Percentiles rank a stretch among this genome's conserved stretches.
Evolutionary conservation across 2,329 filamentous ascomycete genomes (phyloP).

Genomic region (Onygena corvina): DNA sequence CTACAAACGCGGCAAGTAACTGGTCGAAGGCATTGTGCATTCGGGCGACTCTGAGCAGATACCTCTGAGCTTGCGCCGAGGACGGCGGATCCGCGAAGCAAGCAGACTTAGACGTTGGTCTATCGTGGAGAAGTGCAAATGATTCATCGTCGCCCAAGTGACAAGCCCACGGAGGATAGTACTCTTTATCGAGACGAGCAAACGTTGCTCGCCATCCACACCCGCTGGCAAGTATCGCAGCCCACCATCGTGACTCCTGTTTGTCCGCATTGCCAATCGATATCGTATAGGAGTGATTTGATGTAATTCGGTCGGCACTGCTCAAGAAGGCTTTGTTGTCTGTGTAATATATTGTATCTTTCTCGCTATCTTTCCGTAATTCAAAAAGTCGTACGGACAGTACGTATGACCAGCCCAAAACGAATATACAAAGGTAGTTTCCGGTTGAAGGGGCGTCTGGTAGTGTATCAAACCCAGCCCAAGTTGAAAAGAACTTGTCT

Average conservation of each 20-base stretch:
- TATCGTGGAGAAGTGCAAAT: slow-evolving; percentile 5
- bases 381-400: slow-evolving; percentile 10
- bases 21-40: slow-evolving; percentile 14
- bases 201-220: slow-evolving; percentile 12
- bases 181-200: neutral
- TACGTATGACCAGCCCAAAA: slow-evolving; percentile 13
- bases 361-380: slow-evolving; percentile 7
- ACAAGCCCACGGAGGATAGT: slow-evolving; percentile 10
- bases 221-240: slow-evolving; percentile 10
- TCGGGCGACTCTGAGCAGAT: slow-evolving; percentile 13
- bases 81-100: slow-evolving; percentile 10
- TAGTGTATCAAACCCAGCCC: neutral
- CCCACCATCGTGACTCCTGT: slow-evolving; percentile 12
- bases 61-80: slow-evolving; percentile 12
- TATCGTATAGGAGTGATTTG: neutral
- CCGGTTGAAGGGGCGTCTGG: neutral
- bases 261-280: slow-evolving; percentile 8
- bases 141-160: slow-evolving; percentile 8
- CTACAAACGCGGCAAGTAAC: slow-evolving; percentile 12
- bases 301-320: neutral
- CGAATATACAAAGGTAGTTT: slow-evolving; percentile 11
- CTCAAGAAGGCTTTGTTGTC: neutral
- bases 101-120: neutral
- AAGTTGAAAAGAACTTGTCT: neutral
- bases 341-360: neutral